phyloP scores from a whole-genome alignment of 805 yeast species.

The Ogataea trehalophila region DNA sequence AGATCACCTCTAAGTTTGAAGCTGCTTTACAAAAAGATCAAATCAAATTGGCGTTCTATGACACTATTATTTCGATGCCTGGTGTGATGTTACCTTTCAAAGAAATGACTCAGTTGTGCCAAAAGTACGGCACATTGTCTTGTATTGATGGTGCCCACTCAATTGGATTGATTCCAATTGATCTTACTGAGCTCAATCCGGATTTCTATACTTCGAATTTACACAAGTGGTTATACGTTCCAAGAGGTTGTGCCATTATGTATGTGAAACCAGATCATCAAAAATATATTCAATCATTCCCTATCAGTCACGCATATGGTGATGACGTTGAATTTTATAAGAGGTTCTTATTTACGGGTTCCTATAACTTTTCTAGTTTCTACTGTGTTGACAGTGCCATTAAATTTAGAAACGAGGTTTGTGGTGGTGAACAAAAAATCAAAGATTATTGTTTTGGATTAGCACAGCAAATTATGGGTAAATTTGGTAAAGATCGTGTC shows the following conservation, averaged over 20 bases:
- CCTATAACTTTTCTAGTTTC: slow-evolving; percentile 41
- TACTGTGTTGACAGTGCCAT: slow-evolving; percentile 43
- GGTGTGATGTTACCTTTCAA: slow-evolving; percentile 55
- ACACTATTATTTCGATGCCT: slow-evolving; percentile 61
- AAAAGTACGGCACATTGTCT: slow-evolving; percentile 42
- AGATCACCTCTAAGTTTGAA: slow-evolving; percentile 33
- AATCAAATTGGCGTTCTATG: slow-evolving; percentile 45
- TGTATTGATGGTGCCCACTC: slow-evolving; percentile 73
- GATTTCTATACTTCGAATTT: slow-evolving; percentile 60
- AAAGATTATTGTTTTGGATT: slow-evolving; percentile 41
- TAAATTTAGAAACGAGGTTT: slow-evolving; percentile 45
- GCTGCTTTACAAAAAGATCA: slow-evolving; percentile 23
- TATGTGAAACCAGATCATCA: slow-evolving; percentile 54
- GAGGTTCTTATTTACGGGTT: slow-evolving; percentile 49
- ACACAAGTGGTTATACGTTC: slow-evolving; percentile 65
- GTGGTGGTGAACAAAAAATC: slow-evolving; percentile 59
- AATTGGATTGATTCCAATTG: slow-evolving; percentile 48
- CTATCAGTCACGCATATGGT: slow-evolving; percentile 48
- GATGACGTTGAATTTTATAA: slow-evolving; percentile 35
- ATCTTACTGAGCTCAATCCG: slow-evolving; percentile 40
- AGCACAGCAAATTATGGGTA: slow-evolving; percentile 39
- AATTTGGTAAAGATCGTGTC: slow-evolving; percentile 35
- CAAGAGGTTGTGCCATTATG: slow-evolving; percentile 53
- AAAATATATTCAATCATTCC: slow-evolving; percentile 46
- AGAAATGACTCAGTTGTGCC: slow-evolving; percentile 40